A percentile compares a stretch with the other conserved stretches of the same genome.
Conservation (phyloP, 164 flowering plant species). For the Vitis rupestris region DNA sequence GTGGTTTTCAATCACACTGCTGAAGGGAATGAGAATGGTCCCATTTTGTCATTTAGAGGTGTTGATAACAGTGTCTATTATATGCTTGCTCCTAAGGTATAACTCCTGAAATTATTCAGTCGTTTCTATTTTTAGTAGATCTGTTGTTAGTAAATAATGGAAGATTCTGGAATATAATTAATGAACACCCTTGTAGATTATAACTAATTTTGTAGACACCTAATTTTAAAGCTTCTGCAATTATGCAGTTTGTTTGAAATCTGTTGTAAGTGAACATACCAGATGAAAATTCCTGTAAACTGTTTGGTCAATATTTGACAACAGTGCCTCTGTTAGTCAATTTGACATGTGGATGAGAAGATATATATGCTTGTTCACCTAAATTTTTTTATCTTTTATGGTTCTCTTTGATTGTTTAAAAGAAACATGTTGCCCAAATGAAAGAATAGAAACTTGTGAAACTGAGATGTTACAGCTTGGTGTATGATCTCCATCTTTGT, state of each 20-base stretch:
- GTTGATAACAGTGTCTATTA: slow-evolving; percentile 85
- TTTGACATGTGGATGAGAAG: too few relatives aligned
- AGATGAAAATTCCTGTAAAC: too few relatives aligned
- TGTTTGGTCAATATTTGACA: too few relatives aligned
- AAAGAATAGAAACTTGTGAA: too few relatives aligned
- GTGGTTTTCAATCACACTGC: slow-evolving; percentile 98
- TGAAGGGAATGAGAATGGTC: slow-evolving; percentile 96
- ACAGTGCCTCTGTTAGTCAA: too few relatives aligned
- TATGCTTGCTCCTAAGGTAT: slow-evolving; percentile 97
- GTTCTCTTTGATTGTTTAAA: too few relatives aligned
- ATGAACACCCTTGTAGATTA: background rate
- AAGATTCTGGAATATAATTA: background rate
- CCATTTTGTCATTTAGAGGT: slow-evolving; percentile 83
- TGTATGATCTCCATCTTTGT: too few relatives aligned
- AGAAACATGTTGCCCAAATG: too few relatives aligned
- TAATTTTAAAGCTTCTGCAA: background rate
- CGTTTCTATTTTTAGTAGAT: background rate
- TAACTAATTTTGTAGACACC: background rate
- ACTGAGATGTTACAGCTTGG: too few relatives aligned
- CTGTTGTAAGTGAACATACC: too few relatives aligned
- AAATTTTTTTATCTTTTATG: too few relatives aligned
- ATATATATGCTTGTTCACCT: too few relatives aligned
- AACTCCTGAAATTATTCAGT: slow-evolving; percentile 1
- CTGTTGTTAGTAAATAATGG: background rate
- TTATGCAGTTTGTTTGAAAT: background rate